These are phyloP conservation scores for Ceratocystis papillata DNA, from an alignment of 2,329 filamentous ascomycete genomes.

Conservation along the genomic window DNA sequence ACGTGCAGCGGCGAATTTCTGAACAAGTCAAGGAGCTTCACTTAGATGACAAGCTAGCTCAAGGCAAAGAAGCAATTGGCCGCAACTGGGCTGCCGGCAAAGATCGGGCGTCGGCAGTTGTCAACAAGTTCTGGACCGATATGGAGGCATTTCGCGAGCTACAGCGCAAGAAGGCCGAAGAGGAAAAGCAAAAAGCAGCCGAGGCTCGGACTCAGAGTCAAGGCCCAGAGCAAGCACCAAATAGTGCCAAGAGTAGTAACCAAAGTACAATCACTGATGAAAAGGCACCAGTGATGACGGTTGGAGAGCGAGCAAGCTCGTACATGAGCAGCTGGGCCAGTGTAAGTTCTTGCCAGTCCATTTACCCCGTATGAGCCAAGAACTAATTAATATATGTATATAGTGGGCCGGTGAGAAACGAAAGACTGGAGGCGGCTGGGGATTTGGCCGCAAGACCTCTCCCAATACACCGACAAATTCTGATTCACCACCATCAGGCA, in stretches of 20 bases:
- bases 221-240: not conserved
- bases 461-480: slow-evolving; percentile 28
- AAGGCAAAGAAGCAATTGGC: slow-evolving; percentile 74
- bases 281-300: slow-evolving; percentile 6
- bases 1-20: slow-evolving; percentile 78
- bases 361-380: not conserved
- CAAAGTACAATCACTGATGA: slow-evolving; percentile 17
- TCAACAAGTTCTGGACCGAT: slow-evolving; percentile 82
- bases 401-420: slow-evolving; percentile 64
- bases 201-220: slow-evolving; percentile 17
- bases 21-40: slow-evolving; percentile 91
- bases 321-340: slow-evolving; percentile 59
- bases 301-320: slow-evolving; percentile 42
- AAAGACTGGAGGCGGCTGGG: slow-evolving; percentile 42
- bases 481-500: slow-evolving; percentile 29
- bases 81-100: slow-evolving; percentile 79
- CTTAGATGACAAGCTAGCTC: slow-evolving; percentile 77
- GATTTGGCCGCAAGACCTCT: slow-evolving; percentile 34
- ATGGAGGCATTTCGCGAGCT: slow-evolving; percentile 55
- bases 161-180: slow-evolving; percentile 35
- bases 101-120: slow-evolving; percentile 75
- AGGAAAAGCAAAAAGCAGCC: slow-evolving; percentile 29
- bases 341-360: slow-evolving; percentile 17
- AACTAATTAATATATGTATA: not conserved
- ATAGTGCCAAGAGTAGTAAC: slow-evolving; percentile 19